Conservation (phyloP, 225 moss, liverwort and hornwort species). For the Marchantia polymorpha region DNA sequence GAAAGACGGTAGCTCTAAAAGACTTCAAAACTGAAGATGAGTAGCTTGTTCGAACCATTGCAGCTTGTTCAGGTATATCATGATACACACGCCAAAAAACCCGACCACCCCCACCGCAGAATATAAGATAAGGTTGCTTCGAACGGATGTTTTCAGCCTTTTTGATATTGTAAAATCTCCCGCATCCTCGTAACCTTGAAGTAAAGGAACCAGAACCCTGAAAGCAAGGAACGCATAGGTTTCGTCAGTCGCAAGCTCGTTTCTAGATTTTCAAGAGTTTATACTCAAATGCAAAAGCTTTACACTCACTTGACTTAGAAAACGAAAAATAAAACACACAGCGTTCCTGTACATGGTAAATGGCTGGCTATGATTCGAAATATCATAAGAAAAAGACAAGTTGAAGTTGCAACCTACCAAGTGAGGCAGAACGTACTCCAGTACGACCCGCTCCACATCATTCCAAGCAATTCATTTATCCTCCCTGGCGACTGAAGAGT, state of each 20-base stretch:
- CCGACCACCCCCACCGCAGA: constrained; percentile 81
- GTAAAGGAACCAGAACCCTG: constrained; percentile 79
- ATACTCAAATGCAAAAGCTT: not conserved
- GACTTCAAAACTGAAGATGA: no score
- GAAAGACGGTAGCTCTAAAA: no score
- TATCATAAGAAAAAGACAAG: not conserved
- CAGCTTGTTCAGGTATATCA: constrained; percentile 86
- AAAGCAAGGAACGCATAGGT: not conserved
- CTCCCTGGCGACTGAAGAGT: constrained; percentile 60
- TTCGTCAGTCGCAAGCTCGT: not conserved
- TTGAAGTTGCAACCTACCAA: constrained; percentile 49
- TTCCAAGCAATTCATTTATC: constrained; percentile 51
- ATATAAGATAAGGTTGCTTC: constrained; percentile 81
- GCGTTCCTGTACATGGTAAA: not conserved
- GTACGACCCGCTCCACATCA: constrained; percentile 92
- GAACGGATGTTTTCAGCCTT: constrained; percentile 76
- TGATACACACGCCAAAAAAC: constrained; percentile 82
- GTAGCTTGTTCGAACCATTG: constrained; percentile 57
- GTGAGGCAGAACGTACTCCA: constrained; percentile 99
- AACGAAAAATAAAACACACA: not conserved
- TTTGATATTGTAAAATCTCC: constrained; percentile 94
- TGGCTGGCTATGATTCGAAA: not conserved
- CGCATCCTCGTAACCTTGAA: constrained; percentile 99
- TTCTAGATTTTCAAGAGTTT: not conserved
- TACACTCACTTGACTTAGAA: not conserved